Evolutionary conservation across 257 asterid species (phyloP), one percentile per base, ranked within the genome.

Genomic region (Salvia miltiorrhiza): DNA sequence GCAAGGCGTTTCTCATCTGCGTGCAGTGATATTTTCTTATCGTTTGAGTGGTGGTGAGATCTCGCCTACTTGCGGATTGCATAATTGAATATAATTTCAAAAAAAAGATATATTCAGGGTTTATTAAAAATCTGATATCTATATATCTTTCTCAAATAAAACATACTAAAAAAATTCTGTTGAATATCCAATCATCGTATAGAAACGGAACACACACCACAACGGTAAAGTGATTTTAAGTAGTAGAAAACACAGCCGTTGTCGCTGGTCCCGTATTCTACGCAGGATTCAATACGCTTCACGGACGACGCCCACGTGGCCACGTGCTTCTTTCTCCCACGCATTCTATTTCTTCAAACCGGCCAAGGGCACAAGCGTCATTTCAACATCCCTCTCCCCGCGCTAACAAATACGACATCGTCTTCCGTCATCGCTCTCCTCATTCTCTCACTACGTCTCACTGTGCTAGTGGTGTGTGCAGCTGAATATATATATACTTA

Each of bases 251-350:
- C 67, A 67, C 75, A 33, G 32, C 71, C 72, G 65, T 67, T 70
- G 72, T 37, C 39, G 2, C 19, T 13, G 1, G 1, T 21, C 57
- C 72, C 78, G 81, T 63, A 77, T 72, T 16, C 5, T 77, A 67
- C 75, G 72, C 75, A 39, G 44, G 39, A 44, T 63, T 69, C 53
- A 58, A 63, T 64, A 65, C 81, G 66, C 70, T 33, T 61, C 44
- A 71, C 70, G 73, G 16, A 61, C 70, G 77, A 43, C 59, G 32
- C 63, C 79, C 82, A 79, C 87, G 86, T 81, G 81, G 79, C 66
- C 88, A 86, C 85, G 87, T 83, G 87, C 78, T 62, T 63, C 55
- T 12, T 19, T 40, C 71, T 65, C 73, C 70, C 65, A 52, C 70
- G 49, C 73, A 71, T 63, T 53, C n/a, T n/a, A n/a, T n/a, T n/a